Conservation (phyloP, 345 rosid species). For the Fremontodendron californicum region DNA sequence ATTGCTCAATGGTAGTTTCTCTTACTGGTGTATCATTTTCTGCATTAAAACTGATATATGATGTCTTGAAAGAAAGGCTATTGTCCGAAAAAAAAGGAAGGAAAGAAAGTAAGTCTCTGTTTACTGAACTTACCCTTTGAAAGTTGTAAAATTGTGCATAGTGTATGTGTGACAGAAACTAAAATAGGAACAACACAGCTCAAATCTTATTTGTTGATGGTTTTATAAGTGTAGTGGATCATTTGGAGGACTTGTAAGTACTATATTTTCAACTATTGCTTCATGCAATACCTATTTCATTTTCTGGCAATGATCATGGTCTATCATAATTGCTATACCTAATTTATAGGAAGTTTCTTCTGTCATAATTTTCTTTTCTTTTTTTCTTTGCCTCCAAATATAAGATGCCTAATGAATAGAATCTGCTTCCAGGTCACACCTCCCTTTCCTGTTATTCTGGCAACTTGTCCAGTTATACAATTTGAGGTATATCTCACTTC, state of each 20-base stretch:
- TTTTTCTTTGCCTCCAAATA: background rate
- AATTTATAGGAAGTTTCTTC: background rate
- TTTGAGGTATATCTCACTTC: constrained; percentile 56
- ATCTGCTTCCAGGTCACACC: constrained; percentile 70
- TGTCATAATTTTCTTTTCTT: background rate
- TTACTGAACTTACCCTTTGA: background rate
- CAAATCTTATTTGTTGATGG: background rate
- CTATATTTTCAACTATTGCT: background rate
- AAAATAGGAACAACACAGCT: background rate
- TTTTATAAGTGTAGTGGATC: background rate
- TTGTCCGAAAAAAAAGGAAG: background rate
- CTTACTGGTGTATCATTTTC: background rate
- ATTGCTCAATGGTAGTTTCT: too few species aligned
- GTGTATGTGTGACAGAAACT: background rate
- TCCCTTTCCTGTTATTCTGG: constrained; percentile 58
- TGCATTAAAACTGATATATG: background rate
- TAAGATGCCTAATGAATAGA: constrained; percentile 20
- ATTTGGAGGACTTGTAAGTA: background rate
- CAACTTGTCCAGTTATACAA: constrained; percentile 61
- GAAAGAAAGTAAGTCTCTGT: background rate
- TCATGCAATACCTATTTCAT: background rate
- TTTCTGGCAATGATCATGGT: background rate
- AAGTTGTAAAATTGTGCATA: background rate
- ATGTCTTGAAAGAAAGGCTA: background rate
- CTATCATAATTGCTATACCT: background rate